These are phyloP conservation scores for Phytophthora capsici DNA, from an alignment of 352 stramenopile species.

Conservation along the genomic window DNA sequence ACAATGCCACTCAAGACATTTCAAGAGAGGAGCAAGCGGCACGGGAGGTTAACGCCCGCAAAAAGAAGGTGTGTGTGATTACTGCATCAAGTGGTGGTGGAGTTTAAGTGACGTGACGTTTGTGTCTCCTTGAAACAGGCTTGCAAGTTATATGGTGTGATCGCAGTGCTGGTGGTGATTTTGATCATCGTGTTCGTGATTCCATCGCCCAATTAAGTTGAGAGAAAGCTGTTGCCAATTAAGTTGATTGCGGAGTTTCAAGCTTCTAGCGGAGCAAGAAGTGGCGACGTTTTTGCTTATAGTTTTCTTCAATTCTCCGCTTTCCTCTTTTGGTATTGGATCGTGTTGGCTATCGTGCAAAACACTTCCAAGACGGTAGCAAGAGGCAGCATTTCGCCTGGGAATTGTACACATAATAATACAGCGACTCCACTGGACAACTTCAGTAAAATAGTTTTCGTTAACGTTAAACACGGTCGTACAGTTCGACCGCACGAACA, in stretches of 20 bases:
- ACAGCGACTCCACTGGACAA: constrained; percentile 15
- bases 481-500: constrained; percentile 1
- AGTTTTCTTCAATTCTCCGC: constrained; percentile 5
- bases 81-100: background rate
- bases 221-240: constrained; percentile 4
- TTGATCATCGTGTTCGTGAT: constrained; percentile 69
- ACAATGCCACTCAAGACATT: constrained; percentile 67
- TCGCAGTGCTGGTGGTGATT: constrained; percentile 69
- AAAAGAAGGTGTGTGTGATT: constrained; percentile 60
- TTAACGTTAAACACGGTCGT: constrained; percentile 33
- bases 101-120: constrained; percentile 8
- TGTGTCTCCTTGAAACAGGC: constrained; percentile 26
- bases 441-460: constrained; percentile 17
- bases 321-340: constrained; percentile 5
- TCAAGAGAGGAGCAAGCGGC: constrained; percentile 64
- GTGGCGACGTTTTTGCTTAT: constrained; percentile 26
- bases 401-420: constrained; percentile 35
- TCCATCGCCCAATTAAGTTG: constrained; percentile 35
- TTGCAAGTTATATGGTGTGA: constrained; percentile 79
- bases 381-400: constrained; percentile 2
- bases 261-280: background rate
- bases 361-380: background rate
- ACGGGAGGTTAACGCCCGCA: constrained; percentile 69
- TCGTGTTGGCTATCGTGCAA: background rate
- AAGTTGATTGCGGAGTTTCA: background rate